Conservation (phyloP, 495 filamentous ascomycete species). For the Rhypophila decipiens region DNA sequence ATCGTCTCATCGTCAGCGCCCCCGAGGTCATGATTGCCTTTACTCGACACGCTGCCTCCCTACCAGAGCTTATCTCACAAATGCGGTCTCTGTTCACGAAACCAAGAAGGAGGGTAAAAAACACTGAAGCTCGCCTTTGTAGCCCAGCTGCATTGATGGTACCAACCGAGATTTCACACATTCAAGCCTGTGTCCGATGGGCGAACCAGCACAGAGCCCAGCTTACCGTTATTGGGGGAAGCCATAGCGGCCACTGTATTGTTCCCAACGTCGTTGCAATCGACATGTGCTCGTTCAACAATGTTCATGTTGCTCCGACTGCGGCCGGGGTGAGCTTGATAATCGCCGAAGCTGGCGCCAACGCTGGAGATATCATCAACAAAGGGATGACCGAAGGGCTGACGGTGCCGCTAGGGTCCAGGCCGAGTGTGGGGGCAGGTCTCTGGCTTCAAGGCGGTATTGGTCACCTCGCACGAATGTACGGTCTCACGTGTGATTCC, state of each 20-base stretch:
- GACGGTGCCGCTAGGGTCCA: constrained; percentile 53
- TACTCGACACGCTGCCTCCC: constrained; percentile 39
- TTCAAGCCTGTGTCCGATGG: constrained; percentile 56
- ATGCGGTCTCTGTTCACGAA: too few relatives aligned
- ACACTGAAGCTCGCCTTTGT: constrained; percentile 43
- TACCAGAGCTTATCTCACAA: constrained; percentile 49
- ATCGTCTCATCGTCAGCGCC: constrained; percentile 44
- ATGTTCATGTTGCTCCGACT: constrained; percentile 39
- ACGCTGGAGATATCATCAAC: constrained; percentile 49
- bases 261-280: constrained; percentile 48
- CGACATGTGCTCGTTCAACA: constrained; percentile 53
- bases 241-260: constrained; percentile 56
- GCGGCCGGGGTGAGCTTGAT: constrained; percentile 29
- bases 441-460: constrained; percentile 62
- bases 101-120: too few relatives aligned
- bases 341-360: constrained; percentile 50
- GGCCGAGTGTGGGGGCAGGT: constrained; percentile 58
- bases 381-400: constrained; percentile 44
- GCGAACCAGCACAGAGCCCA: constrained; percentile 43
- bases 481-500: constrained; percentile 56
- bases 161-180: constrained; percentile 44
- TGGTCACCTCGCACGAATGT: constrained; percentile 49
- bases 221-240: constrained; percentile 51
- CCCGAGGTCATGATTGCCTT: constrained; percentile 50
- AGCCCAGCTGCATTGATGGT: constrained; percentile 38